These are phyloP conservation scores for Thymus quinquecostatus DNA, from an alignment of 257 asterid species.

Conservation along the genomic window DNA sequence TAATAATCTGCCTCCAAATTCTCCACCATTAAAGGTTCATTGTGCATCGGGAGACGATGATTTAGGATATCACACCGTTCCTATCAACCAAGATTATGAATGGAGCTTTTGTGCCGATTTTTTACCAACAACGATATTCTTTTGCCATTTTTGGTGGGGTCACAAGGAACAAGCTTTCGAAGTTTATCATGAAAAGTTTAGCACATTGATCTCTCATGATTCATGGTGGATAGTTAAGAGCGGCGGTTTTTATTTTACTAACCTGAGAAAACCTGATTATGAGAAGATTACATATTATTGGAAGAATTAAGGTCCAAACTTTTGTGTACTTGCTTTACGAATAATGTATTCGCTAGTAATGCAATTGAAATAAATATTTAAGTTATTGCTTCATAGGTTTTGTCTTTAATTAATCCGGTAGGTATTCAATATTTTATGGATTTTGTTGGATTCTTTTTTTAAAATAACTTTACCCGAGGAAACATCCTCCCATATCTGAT, in stretches of 20 bases:
- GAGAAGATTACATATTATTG: not conserved
- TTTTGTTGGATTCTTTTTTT: too few relatives aligned
- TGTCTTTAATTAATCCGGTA: too few relatives aligned
- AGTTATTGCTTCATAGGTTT: too few relatives aligned
- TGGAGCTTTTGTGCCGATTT: not conserved
- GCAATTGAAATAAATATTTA: too few relatives aligned
- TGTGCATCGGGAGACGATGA: conserved; percentile 26
- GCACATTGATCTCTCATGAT: not conserved
- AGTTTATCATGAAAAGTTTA: not conserved
- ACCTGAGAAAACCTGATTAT: too few relatives aligned
- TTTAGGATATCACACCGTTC: not conserved
- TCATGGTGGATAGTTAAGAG: not conserved
- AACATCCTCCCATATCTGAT: too few relatives aligned
- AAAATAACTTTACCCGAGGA: too few relatives aligned
- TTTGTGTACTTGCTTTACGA: too few relatives aligned
- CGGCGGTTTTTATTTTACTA: not conserved
- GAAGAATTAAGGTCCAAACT: too few relatives aligned
- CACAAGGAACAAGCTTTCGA: not conserved
- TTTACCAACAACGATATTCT: not conserved
- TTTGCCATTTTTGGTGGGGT: conserved; percentile 13
- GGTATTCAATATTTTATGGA: too few relatives aligned
- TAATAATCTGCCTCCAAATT: not conserved
- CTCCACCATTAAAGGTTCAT: conserved; percentile 4
- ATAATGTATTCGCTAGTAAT: too few relatives aligned
- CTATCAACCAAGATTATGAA: not conserved